Conservation (phyloP, 129 eudicot genomes). For the Ambrosia trifida region DNA sequence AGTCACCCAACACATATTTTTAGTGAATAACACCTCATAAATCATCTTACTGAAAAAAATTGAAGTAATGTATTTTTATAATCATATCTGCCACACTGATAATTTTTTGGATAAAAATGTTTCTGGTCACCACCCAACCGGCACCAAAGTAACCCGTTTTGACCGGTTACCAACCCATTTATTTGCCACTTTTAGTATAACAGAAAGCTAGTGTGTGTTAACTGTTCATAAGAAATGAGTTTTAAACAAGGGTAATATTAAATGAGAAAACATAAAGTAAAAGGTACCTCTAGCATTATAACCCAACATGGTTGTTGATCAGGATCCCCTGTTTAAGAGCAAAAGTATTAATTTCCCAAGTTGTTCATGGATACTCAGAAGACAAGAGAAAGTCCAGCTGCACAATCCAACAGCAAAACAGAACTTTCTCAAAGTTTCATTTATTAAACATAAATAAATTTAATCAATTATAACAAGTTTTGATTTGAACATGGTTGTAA, state of each 20-base stretch:
- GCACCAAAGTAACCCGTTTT: not conserved
- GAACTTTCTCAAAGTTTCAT: conserved; percentile 20
- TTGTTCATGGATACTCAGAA: conserved; percentile 26
- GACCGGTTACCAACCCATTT: not conserved
- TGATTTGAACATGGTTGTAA: not conserved
- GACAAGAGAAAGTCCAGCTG: conserved; percentile 29
- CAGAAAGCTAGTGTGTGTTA: not conserved
- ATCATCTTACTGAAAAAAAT: not conserved
- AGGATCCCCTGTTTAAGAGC: conserved; percentile 62
- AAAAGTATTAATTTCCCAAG: conserved; percentile 28
- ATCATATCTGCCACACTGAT: not conserved
- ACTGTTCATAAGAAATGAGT: not conserved
- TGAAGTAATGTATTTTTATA: not conserved
- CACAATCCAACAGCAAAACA: conserved; percentile 26
- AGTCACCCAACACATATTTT: not conserved
- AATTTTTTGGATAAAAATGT: not conserved
- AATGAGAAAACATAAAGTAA: conserved; percentile 9
- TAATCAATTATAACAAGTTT: not conserved
- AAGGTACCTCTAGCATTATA: conserved; percentile 88
- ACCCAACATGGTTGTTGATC: conserved; percentile 95
- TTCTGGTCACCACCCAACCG: not conserved
- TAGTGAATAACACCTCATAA: not conserved
- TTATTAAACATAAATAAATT: conserved; percentile 6
- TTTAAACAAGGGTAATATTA: conserved; percentile 4
- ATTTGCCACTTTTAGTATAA: not conserved